Base-by-base conservation (phyloP, 306 rosid species). In the Quercus cerris region DNA sequence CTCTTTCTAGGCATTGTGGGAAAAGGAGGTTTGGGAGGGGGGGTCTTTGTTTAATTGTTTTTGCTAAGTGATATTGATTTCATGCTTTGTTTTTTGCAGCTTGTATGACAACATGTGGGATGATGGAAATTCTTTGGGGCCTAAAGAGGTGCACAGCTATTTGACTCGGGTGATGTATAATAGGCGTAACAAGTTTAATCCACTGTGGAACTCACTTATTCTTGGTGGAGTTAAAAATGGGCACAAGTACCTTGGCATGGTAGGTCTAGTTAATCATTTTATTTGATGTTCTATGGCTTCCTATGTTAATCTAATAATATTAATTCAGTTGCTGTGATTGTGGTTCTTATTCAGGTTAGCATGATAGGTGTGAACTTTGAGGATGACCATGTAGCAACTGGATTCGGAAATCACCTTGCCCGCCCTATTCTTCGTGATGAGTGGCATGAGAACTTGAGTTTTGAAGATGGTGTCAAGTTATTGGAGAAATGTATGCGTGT, bases 401-500 rank as follows among this genome's bases (percentile, higher is more conserved):
- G 75, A 89, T 92, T 93, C 77, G 99, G 99, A n/a, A 93, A 93
- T 80, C 99, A 95, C 78, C 97, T 95, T 71, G 98, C 99, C 61
- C 88, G 97, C 64, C 99, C 99, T 58, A 89, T 95, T 86, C 99
- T 93, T 67, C 99, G 98, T 61, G 99, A 91, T 11, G 99, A 93
- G 86, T 95, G 99, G 99, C 92, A 87, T 75, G 97, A 89, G 73
- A 84, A 91, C 75, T 85, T 95, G 90, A 89, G 92, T 76, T 91
- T 89, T 55, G 99, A 91, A 90, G 99, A 93, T 69, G 99, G 91
- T 3, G 93, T 95, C 77, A 91, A 89, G 87, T 80, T 95, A 74
- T 88, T 95, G 71, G 99, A 93, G 90, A 95, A 95, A 77, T 95
- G 99, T 89, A 95, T 95, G 98, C 91, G 98, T 35, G 97, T 95